Evolutionary conservation across 129 eudicot species (phyloP), one percentile per base, ranked within the genome.

Genomic region (Lactuca sativa): DNA sequence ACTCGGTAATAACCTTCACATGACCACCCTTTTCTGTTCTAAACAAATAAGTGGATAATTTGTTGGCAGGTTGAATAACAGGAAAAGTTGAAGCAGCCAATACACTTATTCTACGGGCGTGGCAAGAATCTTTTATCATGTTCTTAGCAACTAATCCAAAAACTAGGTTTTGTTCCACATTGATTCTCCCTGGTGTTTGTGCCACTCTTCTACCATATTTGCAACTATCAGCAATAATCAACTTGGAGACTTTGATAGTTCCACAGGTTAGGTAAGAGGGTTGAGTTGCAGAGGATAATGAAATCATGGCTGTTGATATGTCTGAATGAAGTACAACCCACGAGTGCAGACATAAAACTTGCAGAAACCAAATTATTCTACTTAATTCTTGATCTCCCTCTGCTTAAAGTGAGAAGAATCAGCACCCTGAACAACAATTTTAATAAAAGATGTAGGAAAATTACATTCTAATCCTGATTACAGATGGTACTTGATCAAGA

Each of bases 1-100:
- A 83, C 62, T 75, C 78, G n/a, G 90, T 88, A 69, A 70, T 49
- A 52, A 95, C 95, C 82, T 82, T 90, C 76, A 95, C 82, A 67
- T 78, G 88, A 63, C 81, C 89, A 56, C 89, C 95, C 41, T 18
- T 79, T 49, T 87, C 95, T 2, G 95, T 83, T 80, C 84, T 67
- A 62, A 93, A 87, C 41, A 71, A 83, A 65, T 85, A 93, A 41
- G 74, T 77, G 41, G 83, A 79, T 34, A 72, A 81, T 30, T 75
- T 77, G 47, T 76, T 67, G 14, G 51, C 75, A 14, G 80, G 71
- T 75, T 83, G 82, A 48, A 71, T 83, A 57, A 62, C 74, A 15
- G 79, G 74, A 70, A 79, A 65, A 34, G 81, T 74, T 69, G 95
- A 77, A 47, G 74, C 69, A 34, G 86, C 82, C 65, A 81, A 66